phyloP scores from a whole-genome alignment of 805 yeast species.

The Starmerella sp. region DNA sequence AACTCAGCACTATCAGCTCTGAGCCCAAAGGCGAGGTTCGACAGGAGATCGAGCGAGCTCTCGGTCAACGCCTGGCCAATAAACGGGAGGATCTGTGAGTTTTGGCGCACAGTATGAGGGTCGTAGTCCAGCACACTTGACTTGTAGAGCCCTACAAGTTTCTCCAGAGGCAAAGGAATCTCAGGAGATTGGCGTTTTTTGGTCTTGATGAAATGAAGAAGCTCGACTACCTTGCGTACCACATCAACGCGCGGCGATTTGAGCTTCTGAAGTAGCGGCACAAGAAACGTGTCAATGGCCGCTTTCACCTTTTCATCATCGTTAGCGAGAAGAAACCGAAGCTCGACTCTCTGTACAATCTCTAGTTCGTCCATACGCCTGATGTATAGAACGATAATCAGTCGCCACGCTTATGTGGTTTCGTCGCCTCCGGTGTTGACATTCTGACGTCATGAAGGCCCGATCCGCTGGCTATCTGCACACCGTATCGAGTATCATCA shows the following conservation, averaged over 20 bases:
- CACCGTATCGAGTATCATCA: neutral
- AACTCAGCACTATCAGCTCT: neutral
- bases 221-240: slow-evolving; percentile 53
- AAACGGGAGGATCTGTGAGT: slow-evolving; percentile 10
- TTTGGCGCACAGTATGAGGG: slow-evolving; percentile 5
- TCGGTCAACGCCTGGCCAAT: slow-evolving; percentile 3
- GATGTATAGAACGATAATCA: neutral
- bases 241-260: slow-evolving; percentile 59
- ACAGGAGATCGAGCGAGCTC: neutral
- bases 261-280: slow-evolving; percentile 70
- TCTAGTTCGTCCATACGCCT: slow-evolving; percentile 10
- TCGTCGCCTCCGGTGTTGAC: neutral
- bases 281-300: slow-evolving; percentile 49
- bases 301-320: slow-evolving; percentile 53
- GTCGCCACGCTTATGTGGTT: neutral
- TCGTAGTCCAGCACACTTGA: neutral
- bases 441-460: neutral
- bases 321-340: slow-evolving; percentile 45
- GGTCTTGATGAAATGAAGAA: slow-evolving; percentile 51
- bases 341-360: slow-evolving; percentile 14
- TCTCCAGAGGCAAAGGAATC: slow-evolving; percentile 43
- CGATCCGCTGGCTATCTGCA: too few species aligned
- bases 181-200: slow-evolving; percentile 4
- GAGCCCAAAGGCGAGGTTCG: slow-evolving; percentile 7
- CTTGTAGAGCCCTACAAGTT: slow-evolving; percentile 35